A percentile compares a stretch with the other conserved stretches of the same genome.
Conservation (phyloP, 768 basidiomycete species). For the Lepiota brunneoincarnata region DNA sequence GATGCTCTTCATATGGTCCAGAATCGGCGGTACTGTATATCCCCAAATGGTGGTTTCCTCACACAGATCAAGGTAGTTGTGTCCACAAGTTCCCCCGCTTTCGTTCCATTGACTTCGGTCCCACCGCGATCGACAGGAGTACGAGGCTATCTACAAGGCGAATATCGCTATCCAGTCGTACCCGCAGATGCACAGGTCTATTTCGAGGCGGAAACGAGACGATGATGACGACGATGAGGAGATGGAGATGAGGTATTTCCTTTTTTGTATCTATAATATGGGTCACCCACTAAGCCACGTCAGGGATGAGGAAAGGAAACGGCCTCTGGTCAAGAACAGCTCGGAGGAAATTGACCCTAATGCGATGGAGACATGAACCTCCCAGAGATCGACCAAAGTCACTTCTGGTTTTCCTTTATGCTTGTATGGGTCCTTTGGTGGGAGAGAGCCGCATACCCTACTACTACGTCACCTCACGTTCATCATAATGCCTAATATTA, state of each 20-base stretch:
- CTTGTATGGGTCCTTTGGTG: neutral
- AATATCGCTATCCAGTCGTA: conserved; percentile 63
- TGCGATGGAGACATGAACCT: conserved; percentile 47
- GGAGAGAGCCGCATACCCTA: conserved; percentile 7
- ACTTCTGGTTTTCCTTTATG: conserved; percentile 5
- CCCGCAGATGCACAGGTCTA: conserved; percentile 43
- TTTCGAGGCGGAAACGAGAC: conserved; percentile 63
- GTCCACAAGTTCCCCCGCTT: neutral
- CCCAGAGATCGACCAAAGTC: neutral
- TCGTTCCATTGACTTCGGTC: neutral
- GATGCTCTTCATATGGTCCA: conserved; percentile 87
- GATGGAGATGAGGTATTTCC: conserved; percentile 18
- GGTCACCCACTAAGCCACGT: neutral
- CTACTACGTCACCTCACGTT: conserved; percentile 1
- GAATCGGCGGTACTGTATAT: conserved; percentile 90
- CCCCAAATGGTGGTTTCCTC: conserved; percentile 88
- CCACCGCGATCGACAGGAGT: conserved; percentile 54
- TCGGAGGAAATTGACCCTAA: conserved; percentile 35
- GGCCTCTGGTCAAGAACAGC: conserved; percentile 36
- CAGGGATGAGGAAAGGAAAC: conserved; percentile 48
- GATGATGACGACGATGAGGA: conserved; percentile 73
- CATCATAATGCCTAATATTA: conserved; percentile 33
- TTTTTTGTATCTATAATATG: neutral
- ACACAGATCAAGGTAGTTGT: conserved; percentile 81
- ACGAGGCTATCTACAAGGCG: conserved; percentile 89